These are phyloP conservation scores for Sphagnum magellanicum DNA, from an alignment of 228 moss, liverwort and hornwort species.

Conservation along the genomic window DNA sequence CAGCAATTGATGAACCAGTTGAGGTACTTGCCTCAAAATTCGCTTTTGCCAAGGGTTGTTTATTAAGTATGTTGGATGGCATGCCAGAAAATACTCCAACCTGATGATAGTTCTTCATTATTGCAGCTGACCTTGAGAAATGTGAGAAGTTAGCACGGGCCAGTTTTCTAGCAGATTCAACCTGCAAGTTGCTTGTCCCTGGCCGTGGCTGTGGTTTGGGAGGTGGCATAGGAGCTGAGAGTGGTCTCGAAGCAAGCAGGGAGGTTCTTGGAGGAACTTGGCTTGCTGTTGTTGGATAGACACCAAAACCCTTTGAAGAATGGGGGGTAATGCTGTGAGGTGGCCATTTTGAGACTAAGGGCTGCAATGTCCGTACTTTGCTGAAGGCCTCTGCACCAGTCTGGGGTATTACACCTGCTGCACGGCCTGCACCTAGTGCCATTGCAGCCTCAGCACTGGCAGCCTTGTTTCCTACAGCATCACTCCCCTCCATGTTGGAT, in stretches of 20 bases:
- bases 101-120: constrained; percentile 48
- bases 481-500: background rate
- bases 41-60: constrained; percentile 21
- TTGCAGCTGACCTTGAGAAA: constrained; percentile 53
- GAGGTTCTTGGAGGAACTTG: constrained; percentile 3
- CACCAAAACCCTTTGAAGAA: constrained; percentile 8
- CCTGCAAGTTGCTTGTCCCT: constrained; percentile 3
- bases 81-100: constrained; percentile 16
- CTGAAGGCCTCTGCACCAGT: constrained; percentile 37
- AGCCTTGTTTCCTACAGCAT: constrained; percentile 4
- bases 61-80: constrained; percentile 16
- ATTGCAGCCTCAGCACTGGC: constrained; percentile 37
- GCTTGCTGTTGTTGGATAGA: background rate
- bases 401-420: constrained; percentile 34
- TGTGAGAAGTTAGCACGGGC: constrained; percentile 62
- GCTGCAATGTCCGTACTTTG: constrained; percentile 31
- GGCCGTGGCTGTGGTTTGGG: constrained; percentile 29
- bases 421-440: constrained; percentile 41
- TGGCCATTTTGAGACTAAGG: constrained; percentile 9
- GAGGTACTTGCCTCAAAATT: constrained; percentile 47
- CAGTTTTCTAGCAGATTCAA: constrained; percentile 3
- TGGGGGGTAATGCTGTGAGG: constrained; percentile 1
- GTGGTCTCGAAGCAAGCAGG: background rate
- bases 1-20: constrained; percentile 62
- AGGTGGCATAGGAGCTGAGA: constrained; percentile 8